Conservation (phyloP, 1,284 basidiomycete species). For the Sphagnurus paluster region DNA sequence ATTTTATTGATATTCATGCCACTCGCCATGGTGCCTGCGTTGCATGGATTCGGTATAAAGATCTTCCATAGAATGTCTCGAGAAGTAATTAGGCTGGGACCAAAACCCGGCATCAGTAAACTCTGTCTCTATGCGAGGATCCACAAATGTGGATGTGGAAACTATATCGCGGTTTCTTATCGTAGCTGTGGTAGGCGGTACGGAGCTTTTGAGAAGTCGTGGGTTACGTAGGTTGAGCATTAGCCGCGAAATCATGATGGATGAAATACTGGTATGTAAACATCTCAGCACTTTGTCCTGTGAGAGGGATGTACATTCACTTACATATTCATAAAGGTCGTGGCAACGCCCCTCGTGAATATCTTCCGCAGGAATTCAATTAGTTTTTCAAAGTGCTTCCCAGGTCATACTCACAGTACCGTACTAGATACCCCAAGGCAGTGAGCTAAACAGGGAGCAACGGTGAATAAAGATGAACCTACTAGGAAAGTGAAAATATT, state of each 20-base stretch:
- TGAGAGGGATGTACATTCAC: conserved; percentile 8
- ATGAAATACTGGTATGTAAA: conserved; percentile 32
- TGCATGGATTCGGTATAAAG: no score
- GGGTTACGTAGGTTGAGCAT: conserved; percentile 43
- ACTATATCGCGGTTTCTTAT: no score
- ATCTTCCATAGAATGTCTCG: neutral
- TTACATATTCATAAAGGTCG: conserved; percentile 38
- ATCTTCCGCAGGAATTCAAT: conserved; percentile 23
- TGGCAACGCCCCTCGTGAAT: conserved; percentile 30
- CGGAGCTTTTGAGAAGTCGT: neutral
- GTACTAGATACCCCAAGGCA: conserved; percentile 23
- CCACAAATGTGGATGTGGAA: conserved; percentile 8
- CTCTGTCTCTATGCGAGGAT: conserved; percentile 3
- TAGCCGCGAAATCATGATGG: conserved; percentile 41
- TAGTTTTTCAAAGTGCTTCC: no score
- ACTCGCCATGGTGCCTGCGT: neutral
- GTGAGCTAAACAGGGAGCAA: neutral
- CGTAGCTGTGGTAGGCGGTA: no score
- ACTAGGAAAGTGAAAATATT: conserved; percentile 37
- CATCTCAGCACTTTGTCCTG: no score
- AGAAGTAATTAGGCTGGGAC: neutral
- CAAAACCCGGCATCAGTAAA: conserved; percentile 2
- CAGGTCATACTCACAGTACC: conserved; percentile 15
- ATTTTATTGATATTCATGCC: neutral
- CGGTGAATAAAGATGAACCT: conserved; percentile 8